Evolutionary conservation across 2,329 filamentous ascomycete species (phyloP).

Genomic region (Aureobasidium zeae): DNA sequence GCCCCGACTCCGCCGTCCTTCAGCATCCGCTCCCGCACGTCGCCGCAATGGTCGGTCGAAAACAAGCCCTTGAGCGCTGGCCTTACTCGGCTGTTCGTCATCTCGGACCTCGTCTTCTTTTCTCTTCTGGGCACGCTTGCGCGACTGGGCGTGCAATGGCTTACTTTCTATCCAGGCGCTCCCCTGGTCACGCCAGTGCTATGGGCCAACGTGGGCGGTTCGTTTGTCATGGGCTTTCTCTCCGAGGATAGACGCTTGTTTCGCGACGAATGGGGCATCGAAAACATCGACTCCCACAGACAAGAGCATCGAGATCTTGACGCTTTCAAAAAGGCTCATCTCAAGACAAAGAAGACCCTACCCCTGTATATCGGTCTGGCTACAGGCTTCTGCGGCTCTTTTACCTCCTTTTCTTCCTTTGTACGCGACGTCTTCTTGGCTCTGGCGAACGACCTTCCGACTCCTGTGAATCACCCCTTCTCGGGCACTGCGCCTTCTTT

Average conservation of each 20-base stretch:
- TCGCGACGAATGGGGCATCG: slow-evolving; percentile 53
- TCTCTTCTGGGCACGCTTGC: slow-evolving; percentile 76
- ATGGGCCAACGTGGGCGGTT: slow-evolving; percentile 83
- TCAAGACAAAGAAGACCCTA: slow-evolving; percentile 67
- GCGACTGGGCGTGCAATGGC: slow-evolving; percentile 65
- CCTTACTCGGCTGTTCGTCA: slow-evolving; percentile 46
- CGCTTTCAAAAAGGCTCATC: slow-evolving; percentile 27
- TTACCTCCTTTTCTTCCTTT: slow-evolving; percentile 84
- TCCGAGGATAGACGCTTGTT: slow-evolving; percentile 70
- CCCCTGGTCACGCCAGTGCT: slow-evolving; percentile 65
- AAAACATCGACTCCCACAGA: slow-evolving; percentile 17
- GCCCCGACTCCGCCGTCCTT: slow-evolving; percentile 26
- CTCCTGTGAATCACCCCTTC: slow-evolving; percentile 37
- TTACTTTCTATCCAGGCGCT: slow-evolving; percentile 70
- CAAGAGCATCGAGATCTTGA: slow-evolving; percentile 30
- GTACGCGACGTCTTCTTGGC: slow-evolving; percentile 72
- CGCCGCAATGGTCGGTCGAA: neutral
- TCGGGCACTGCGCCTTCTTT: slow-evolving; percentile 23
- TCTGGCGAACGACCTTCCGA: slow-evolving; percentile 61
- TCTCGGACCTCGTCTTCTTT: slow-evolving; percentile 79
- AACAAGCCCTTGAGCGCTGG: slow-evolving; percentile 9
- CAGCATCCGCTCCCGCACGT: slow-evolving; percentile 15
- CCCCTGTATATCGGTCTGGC: slow-evolving; percentile 80
- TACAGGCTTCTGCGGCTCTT: slow-evolving; percentile 80
- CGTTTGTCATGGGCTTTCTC: slow-evolving; percentile 76